These are phyloP conservation scores for Metarhizium rileyi DNA, from an alignment of 2,329 filamentous ascomycete genomes.

Conservation along the genomic window DNA sequence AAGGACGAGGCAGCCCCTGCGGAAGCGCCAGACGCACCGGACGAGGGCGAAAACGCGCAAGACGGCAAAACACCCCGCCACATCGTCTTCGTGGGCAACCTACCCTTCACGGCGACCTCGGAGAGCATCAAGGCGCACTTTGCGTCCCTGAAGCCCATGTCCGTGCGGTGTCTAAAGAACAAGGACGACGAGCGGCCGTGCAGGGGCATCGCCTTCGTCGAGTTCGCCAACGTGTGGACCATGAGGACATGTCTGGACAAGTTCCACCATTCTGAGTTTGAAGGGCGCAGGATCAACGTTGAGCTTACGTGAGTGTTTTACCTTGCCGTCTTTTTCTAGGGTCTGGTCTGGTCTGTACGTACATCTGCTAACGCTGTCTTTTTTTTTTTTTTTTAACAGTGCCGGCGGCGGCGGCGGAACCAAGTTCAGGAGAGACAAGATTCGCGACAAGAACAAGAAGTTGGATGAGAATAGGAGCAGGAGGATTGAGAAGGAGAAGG, in stretches of 20 bases:
- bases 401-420: constrained; percentile 81
- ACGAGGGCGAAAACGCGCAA: constrained; percentile 5
- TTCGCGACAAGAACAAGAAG: constrained; percentile 77
- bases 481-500: constrained; percentile 37
- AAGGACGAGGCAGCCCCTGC: constrained; percentile 19
- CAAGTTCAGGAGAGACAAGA: constrained; percentile 61
- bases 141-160: constrained; percentile 45
- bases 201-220: constrained; percentile 77
- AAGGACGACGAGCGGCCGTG: constrained; percentile 50
- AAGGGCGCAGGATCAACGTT: constrained; percentile 72
- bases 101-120: constrained; percentile 73
- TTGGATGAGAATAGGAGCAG: constrained; percentile 56
- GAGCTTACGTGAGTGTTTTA: constrained; percentile 64
- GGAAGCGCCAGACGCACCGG: constrained; percentile 11
- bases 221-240: constrained; percentile 76
- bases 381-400: constrained; percentile 30
- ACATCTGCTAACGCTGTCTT: not conserved
- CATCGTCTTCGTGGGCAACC: constrained; percentile 53
- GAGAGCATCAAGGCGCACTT: constrained; percentile 67
- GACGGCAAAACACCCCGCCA: constrained; percentile 13
- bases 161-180: constrained; percentile 59
- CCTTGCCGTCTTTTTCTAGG: not conserved
- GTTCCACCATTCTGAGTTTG: constrained; percentile 78
- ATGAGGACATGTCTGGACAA: constrained; percentile 90
- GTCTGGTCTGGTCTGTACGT: not conserved